These are phyloP conservation scores for Trichoderma sp. DNA, from an alignment of 2,329 filamentous ascomycete species.

Conservation along the genomic window DNA sequence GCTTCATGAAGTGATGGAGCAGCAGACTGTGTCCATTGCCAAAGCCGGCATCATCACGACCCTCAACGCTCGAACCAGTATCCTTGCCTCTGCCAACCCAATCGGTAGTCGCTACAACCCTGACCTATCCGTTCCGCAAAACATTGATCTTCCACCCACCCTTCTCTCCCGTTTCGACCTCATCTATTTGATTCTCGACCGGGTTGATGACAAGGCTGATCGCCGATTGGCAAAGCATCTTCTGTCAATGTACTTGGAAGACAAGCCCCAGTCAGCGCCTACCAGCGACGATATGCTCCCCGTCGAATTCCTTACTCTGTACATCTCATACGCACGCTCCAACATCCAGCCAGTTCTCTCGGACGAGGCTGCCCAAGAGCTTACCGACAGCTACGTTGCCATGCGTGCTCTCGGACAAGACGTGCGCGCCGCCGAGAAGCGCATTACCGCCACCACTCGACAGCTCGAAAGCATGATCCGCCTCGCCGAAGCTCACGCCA, in stretches of 20 bases:
- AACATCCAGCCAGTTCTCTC: constrained; percentile 83
- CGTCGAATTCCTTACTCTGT: constrained; percentile 91
- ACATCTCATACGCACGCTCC: constrained; percentile 93
- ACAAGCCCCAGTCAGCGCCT: constrained; percentile 81
- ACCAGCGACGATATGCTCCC: constrained; percentile 78
- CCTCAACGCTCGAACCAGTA: constrained; percentile 90
- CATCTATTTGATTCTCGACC: constrained; percentile 94
- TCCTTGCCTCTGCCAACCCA: constrained; percentile 94
- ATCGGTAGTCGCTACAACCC: constrained; percentile 98
- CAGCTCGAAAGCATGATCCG: constrained; percentile 99
- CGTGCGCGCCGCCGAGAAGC: constrained; percentile 84
- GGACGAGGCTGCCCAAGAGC: constrained; percentile 75
- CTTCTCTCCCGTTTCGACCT: constrained; percentile 94
- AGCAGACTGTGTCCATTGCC: constrained; percentile 81
- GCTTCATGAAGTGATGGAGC: constrained; percentile 86
- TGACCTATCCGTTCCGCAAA: constrained; percentile 92
- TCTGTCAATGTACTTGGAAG: constrained; percentile 94
- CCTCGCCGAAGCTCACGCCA: constrained; percentile 91
- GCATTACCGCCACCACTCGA: constrained; percentile 95
- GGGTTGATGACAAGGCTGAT: constrained; percentile 86
- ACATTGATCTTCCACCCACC: constrained; percentile 95
- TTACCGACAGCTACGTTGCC: constrained; percentile 84
- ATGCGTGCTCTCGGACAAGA: constrained; percentile 94
- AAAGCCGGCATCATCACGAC: constrained; percentile 97
- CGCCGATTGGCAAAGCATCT: constrained; percentile 88